Evolutionary conservation across 2,329 filamentous ascomycete species (phyloP), one percentile per base, ranked within the genome.

Genomic region (Clonostachys sp.): DNA sequence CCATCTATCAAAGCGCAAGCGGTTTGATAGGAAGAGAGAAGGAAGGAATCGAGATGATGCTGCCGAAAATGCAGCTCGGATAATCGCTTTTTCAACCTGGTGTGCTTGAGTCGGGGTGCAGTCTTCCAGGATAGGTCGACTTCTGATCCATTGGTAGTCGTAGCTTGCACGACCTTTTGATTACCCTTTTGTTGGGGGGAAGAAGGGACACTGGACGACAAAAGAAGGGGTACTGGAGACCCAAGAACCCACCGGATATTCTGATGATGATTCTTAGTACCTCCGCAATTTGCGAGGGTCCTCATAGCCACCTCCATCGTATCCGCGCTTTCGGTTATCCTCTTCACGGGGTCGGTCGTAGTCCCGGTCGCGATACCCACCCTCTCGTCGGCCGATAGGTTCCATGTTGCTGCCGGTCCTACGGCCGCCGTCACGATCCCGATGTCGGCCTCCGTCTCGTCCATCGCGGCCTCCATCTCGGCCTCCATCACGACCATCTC

Each of bases 391-490:
- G 60, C 87, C 84, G 63, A 94, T 81, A 51, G 89, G 89, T 65
- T 95, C 90, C 67, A 87, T 86, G 70, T 95, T 94, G 71, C 88
- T 88, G 55, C 88, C 88, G 48, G 82, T 86, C 41, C 73, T 70
- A 49, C 78, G 75, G 50, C 58, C 58, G 12, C 54, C 55, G 30
- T 63, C 61, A 42, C 61, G 57, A 43, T 63, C 64, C 48, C 60
- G 59, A 50, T 51, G 55, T 49, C 64, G 61, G 34, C 63, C 62
- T 44, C 63, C 56, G 39, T 67, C 66, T 35, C 66, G 57, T 48
- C 63, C 68, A 50, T 70, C 70, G 57, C 78, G 76, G 54, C 81
- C 64, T 48, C 60, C 60, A 50, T 51, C 55, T 49, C 64, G 61
- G 34, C 63, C 62, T 44, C 63, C 56, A 38, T 67, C 66, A 34